Evolutionary conservation across 495 filamentous ascomycete genomes (phyloP).

Genomic region (Aspergillus indologenus): DNA sequence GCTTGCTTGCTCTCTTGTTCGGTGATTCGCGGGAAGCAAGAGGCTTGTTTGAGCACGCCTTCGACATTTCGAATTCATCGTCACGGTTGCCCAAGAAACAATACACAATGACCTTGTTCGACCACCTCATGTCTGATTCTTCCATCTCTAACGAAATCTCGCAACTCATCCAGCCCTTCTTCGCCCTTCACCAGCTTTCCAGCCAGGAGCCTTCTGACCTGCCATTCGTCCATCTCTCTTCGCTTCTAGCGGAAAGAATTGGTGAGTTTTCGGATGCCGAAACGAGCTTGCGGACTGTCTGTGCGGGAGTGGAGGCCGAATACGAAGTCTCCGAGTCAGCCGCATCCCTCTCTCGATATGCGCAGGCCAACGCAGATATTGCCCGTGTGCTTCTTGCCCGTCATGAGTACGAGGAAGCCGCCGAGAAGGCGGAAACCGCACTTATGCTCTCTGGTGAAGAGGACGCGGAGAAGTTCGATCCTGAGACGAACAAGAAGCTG

Average conservation of each 20-base stretch:
- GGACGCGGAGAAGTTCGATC: slow-evolving; percentile 52
- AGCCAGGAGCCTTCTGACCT: slow-evolving; percentile 64
- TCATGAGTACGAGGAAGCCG: slow-evolving; percentile 59
- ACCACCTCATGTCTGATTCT: slow-evolving; percentile 59
- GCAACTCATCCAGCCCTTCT: slow-evolving; percentile 70
- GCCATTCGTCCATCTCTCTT: slow-evolving; percentile 70
- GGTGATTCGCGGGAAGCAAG: slow-evolving; percentile 73
- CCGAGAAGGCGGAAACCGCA: slow-evolving; percentile 68
- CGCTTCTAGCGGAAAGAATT: slow-evolving; percentile 77
- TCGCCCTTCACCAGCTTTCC: slow-evolving; percentile 79
- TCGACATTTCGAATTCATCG: slow-evolving; percentile 81
- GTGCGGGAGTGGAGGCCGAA: slow-evolving; percentile 65
- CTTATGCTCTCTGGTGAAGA: slow-evolving; percentile 64
- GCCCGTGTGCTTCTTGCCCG: slow-evolving; percentile 72
- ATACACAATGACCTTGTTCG: slow-evolving; percentile 76
- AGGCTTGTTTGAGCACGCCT: slow-evolving; percentile 88
- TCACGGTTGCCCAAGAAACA: slow-evolving; percentile 67
- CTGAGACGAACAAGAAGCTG: slow-evolving; percentile 56
- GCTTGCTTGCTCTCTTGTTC: slow-evolving; percentile 71
- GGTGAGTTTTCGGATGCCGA: slow-evolving; percentile 64
- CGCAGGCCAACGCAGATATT: slow-evolving; percentile 83
- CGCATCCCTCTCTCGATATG: slow-evolving; percentile 66
- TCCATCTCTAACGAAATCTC: slow-evolving; percentile 57
- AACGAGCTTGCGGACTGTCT: slow-evolving; percentile 60
- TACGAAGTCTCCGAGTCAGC: slow-evolving; percentile 81